Evolutionary conservation across 2,329 filamentous ascomycete genomes (phyloP).

Genomic region (Mycosphaerella arachidis): DNA sequence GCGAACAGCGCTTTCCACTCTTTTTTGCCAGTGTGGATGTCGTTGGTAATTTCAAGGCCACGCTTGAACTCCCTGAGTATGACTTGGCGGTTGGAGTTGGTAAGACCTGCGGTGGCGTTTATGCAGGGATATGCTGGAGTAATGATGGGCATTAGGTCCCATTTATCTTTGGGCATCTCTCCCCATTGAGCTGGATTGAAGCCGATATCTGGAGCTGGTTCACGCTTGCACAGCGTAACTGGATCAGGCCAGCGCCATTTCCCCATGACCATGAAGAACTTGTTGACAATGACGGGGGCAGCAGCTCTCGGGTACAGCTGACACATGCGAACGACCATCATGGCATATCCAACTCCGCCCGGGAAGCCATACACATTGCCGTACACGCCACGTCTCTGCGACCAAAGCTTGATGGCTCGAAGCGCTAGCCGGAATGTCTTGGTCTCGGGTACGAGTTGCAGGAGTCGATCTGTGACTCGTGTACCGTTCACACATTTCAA

Average conservation of each 20-base stretch:
- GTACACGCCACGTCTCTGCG: constrained; percentile 85
- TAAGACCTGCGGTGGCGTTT: constrained; percentile 95
- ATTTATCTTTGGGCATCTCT: constrained; percentile 74
- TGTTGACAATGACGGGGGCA: constrained; percentile 79
- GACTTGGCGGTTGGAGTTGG: constrained; percentile 75
- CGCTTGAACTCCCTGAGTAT: constrained; percentile 79
- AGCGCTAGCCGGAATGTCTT: constrained; percentile 86
- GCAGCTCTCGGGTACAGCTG: constrained; percentile 93
- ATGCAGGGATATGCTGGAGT: constrained; percentile 96
- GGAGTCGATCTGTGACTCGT: constrained; percentile 87
- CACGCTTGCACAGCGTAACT: constrained; percentile 83
- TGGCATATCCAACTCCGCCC: constrained; percentile 95
- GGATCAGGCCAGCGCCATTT: constrained; percentile 93
- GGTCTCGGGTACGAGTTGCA: constrained; percentile 80
- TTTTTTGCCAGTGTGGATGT: constrained; percentile 70
- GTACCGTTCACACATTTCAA: constrained; percentile 90
- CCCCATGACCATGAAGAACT: constrained; percentile 89
- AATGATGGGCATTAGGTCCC: constrained; percentile 95
- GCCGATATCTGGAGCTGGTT: constrained; percentile 68
- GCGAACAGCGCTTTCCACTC: constrained; percentile 85
- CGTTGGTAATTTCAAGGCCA: constrained; percentile 70
- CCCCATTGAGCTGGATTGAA: constrained; percentile 93
- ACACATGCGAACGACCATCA: constrained; percentile 92
- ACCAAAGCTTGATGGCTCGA: constrained; percentile 94
- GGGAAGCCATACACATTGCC: constrained; percentile 96